A percentile compares a stretch with the other conserved stretches of the same genome.
Conservation (phyloP, 805 yeast genomes). For the Metschnikowia gruessii region DNA sequence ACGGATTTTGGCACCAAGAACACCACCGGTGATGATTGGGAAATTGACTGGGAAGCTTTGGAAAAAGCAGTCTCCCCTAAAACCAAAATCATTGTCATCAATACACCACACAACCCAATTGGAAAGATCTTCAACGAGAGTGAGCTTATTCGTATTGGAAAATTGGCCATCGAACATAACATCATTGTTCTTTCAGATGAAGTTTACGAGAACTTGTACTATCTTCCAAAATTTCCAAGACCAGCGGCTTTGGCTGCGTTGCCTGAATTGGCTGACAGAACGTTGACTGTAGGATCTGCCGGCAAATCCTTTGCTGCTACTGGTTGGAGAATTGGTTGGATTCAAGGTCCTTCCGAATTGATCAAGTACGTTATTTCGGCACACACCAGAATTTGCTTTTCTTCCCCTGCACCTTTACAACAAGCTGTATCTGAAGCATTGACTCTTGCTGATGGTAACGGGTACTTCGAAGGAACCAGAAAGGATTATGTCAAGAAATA, state of each 20-base stretch:
- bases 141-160: constrained; percentile 74
- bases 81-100: constrained; percentile 83
- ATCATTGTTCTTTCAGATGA: constrained; percentile 85
- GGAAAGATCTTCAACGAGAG: constrained; percentile 82
- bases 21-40: constrained; percentile 85
- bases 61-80: constrained; percentile 65
- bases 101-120: constrained; percentile 95
- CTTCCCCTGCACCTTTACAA: constrained; percentile 88
- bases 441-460: constrained; percentile 52
- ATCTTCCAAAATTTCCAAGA: constrained; percentile 65
- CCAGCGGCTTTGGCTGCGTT: constrained; percentile 66
- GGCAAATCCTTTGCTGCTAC: constrained; percentile 99
- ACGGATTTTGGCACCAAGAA: constrained; percentile 56
- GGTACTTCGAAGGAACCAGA: constrained; percentile 71
- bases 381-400: constrained; percentile 90
- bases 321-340: constrained; percentile 98
- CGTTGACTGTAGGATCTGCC: constrained; percentile 93
- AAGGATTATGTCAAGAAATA: constrained; percentile 68
- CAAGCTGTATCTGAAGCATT: constrained; percentile 86
- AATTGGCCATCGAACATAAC: constrained; percentile 81
- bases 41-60: constrained; percentile 73
- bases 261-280: constrained; percentile 74
- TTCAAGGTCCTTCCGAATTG: constrained; percentile 80
- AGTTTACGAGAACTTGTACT: constrained; percentile 89
- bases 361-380: constrained; percentile 82